phyloP scores from a whole-genome alignment of 1,139 yeast species.

The Protomyces inundatus region DNA sequence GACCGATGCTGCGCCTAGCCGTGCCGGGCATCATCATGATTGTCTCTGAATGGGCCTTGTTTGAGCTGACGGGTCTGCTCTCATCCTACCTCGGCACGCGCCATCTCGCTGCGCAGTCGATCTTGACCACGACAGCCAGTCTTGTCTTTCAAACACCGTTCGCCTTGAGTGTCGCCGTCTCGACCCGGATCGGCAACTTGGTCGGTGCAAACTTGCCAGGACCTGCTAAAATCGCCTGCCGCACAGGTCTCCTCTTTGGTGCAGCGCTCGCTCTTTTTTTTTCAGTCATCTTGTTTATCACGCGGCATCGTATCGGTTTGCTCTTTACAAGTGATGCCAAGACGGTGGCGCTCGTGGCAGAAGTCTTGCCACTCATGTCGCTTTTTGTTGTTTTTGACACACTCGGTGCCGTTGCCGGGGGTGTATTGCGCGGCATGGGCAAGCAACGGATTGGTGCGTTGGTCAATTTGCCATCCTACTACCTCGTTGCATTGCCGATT shows the following conservation, averaged over 20 bases:
- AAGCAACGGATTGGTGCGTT: slow-evolving; percentile 75
- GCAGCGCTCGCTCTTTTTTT: slow-evolving; percentile 1
- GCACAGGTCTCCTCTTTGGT: slow-evolving; percentile 13
- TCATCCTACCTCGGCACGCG: slow-evolving; percentile 75
- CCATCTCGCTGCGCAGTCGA: slow-evolving; percentile 82
- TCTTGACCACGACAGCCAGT: slow-evolving; percentile 72
- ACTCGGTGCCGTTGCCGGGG: slow-evolving; percentile 74
- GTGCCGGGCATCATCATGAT: slow-evolving; percentile 79
- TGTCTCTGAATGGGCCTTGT: slow-evolving; percentile 80
- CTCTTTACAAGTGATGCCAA: slow-evolving; percentile 65
- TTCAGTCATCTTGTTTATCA: slow-evolving; percentile 40
- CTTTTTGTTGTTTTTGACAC: slow-evolving; percentile 71
- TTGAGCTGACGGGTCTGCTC: slow-evolving; percentile 64
- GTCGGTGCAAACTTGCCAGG: slow-evolving; percentile 68
- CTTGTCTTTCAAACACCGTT: slow-evolving; percentile 79
- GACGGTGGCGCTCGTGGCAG: slow-evolving; percentile 49
- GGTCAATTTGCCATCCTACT: slow-evolving; percentile 68
- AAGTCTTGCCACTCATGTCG: slow-evolving; percentile 66
- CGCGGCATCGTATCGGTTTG: slow-evolving; percentile 53
- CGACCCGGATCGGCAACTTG: slow-evolving; percentile 81
- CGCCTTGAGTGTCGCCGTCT: slow-evolving; percentile 78
- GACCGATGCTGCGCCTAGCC: slow-evolving; percentile 60
- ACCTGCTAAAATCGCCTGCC: slow-evolving; percentile 47
- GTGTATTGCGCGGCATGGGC: slow-evolving; percentile 80
- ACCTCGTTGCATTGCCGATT: slow-evolving; percentile 62